Evolutionary conservation across 345 rosid species (phyloP), one percentile per base, ranked within the genome.

Genomic region (Cardamine occulta): DNA sequence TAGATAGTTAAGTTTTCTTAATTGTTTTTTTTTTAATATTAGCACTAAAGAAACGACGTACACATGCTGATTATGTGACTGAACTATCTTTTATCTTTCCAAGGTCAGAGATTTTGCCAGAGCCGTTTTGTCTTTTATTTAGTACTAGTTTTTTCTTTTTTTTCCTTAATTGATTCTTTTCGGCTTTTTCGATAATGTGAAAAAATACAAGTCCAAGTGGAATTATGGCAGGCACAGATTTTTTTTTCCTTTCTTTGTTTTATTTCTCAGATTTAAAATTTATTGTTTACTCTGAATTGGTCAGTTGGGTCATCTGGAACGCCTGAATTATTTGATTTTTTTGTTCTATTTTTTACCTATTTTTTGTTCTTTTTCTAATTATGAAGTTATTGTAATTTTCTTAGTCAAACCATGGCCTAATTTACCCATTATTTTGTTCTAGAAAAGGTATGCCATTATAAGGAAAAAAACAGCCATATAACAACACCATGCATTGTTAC

Each of bases 1-100:
- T 59, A 44, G 49, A 34, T 59, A 51, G 2, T 57, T 72, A 48
- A 51, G 7, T 71, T 34, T 62, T 29, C 10, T 52, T 49, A 31
- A 60, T 49, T 32, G 32, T 18, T 12, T 2, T 18, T 13, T 13
- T 13, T 59, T 51, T 62, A 56, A 28, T 31, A 51, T 60, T 28
- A 24, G 26, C 63, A 68, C 61, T 75, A 49, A 80, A 77, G 84
- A 79, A 86, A 79, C 86, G 83, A 86, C 88, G 94, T 86, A 86
- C 84, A 76, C 97, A 89, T 89, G 96, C 94, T 88, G 87, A 87
- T 87, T 87, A 85, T 87, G 89, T 88, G 94, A 88, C 90, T 83
- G 82, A 86, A 86, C 91, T 75, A 87, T 86, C 74, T 78, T 78
- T 72, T 78, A 49, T 58, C 57, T 72, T 72, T 72, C 81, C 73